Base-by-base conservation (phyloP, 2,329 filamentous ascomycete genomes). In the Fusarium sp. region DNA sequence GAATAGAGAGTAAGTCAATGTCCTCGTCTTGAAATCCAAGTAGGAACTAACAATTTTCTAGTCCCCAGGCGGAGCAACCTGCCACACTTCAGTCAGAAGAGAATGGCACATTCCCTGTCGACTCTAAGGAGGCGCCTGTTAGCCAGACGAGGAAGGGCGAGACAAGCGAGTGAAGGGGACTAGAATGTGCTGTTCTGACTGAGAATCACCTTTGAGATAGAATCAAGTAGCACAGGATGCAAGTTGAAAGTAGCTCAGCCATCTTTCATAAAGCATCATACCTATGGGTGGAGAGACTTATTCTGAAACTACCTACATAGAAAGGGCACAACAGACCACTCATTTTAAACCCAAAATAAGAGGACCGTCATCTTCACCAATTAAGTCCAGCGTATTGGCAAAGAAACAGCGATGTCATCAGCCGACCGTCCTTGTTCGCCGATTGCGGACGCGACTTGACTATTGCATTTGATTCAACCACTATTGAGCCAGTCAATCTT, bases 61-160 rank as follows among this genome's bases (percentile, higher is more conserved):
- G 62, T 37, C 62, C 62, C 23, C 62, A 65, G n/a, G 62, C 62
- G 4, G 62, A 65, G 13, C n/a, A 58, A 2, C 62, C 62, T 4
- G 50, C 62, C 8, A 13, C 37, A 10, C 35, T 59, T 16, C 27
- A 65, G 41, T 61, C 58, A 6, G 62, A 58, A 20, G 62, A 64
- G 48, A 25, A 45, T 41, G 62, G 62, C 30, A 45, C 27, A 25
- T 57, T 43, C 7, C 27, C 35, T 35, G 30, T 37, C 5, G 50
- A 64, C 20, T 41, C 62, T 6, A 65, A 65, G 30, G 39, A 25
- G 16, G 20, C 37, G 1, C 50, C 37, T n/a, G 14, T 59, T 1
- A 57, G 39, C 5, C 30, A 58, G 23, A 35, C 62, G 14, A 58
- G 62, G 20, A 35, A 59, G 6, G 50, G 18, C 1, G 52, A 65